Conservation (phyloP, 2,329 filamentous ascomycete species). For the Clonostachys byssicola region DNA sequence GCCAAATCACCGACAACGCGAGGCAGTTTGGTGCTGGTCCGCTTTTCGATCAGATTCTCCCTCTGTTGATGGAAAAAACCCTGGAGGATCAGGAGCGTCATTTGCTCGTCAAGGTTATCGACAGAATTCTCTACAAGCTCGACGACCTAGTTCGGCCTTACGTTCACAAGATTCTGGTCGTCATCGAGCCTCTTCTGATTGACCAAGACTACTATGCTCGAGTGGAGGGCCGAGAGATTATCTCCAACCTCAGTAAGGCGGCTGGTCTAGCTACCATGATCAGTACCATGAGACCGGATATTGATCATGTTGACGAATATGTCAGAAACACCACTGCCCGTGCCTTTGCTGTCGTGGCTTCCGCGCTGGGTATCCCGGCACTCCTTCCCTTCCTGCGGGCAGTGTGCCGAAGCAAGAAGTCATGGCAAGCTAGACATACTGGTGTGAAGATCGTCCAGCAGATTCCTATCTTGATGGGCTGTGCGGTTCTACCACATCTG, state of each 20-base stretch:
- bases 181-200: conserved; percentile 98
- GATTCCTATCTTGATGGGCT: conserved; percentile 98
- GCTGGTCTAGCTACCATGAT: conserved; percentile 98
- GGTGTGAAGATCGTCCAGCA: conserved; percentile 99
- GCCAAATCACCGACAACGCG: conserved; percentile 96
- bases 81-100: conserved; percentile 97
- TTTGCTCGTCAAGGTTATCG: conserved; percentile 97
- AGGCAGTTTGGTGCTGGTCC: conserved; percentile 91
- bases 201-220: conserved; percentile 99
- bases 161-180: conserved; percentile 96
- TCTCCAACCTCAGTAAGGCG: conserved; percentile 95
- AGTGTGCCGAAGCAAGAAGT: conserved; percentile 97
- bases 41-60: conserved; percentile 95
- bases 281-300: conserved; percentile 97
- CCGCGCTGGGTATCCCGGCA: conserved; percentile 90
- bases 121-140: conserved; percentile 96
- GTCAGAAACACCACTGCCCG: conserved; percentile 96
- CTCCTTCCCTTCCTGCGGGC: conserved; percentile 92
- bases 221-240: conserved; percentile 97
- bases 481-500: conserved; percentile 89
- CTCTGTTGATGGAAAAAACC: conserved; percentile 96
- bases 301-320: conserved; percentile 97
- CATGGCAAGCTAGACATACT: conserved; percentile 96
- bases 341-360: conserved; percentile 95
- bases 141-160: conserved; percentile 95